Evolutionary conservation across 108 stramenopile genomes (phyloP).

Genomic region (Parmales sp.): DNA sequence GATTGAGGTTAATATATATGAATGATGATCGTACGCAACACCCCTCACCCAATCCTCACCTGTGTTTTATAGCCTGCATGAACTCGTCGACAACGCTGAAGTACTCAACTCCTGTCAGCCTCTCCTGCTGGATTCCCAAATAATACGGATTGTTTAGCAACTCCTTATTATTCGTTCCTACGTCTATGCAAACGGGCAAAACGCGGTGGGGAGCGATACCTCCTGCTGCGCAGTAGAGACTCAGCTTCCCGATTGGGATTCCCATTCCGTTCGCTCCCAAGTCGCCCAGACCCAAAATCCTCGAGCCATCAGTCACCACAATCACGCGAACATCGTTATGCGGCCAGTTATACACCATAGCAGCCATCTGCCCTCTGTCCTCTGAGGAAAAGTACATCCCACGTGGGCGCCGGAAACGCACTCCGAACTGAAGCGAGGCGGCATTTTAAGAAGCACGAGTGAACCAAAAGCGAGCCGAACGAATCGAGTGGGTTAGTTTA

Average conservation of each 20-base stretch:
- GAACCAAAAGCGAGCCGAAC: background rate
- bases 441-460: background rate
- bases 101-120: slow-evolving; percentile 61
- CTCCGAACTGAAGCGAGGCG: too few relatives aligned
- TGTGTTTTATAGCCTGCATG: slow-evolving; percentile 79
- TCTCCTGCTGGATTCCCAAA: slow-evolving; percentile 69
- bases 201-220: slow-evolving; percentile 93
- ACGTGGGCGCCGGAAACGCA: slow-evolving; percentile 64
- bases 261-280: slow-evolving; percentile 94
- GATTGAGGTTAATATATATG: too few relatives aligned
- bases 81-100: slow-evolving; percentile 76
- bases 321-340: slow-evolving; percentile 86
- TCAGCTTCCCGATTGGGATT: slow-evolving; percentile 87
- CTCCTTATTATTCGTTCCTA: slow-evolving; percentile 92
- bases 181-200: slow-evolving; percentile 88
- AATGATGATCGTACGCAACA: too few relatives aligned
- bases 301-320: slow-evolving; percentile 90
- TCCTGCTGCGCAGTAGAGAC: slow-evolving; percentile 90
- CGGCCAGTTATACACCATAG: slow-evolving; percentile 95
- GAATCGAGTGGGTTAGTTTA: too few relatives aligned
- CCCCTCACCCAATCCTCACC: too few relatives aligned
- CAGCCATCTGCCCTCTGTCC: slow-evolving; percentile 81
- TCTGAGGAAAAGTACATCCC: slow-evolving; percentile 91
- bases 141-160: slow-evolving; percentile 82
- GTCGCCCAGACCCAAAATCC: slow-evolving; percentile 94